Percentiles rank a stretch among this genome's conserved stretches.
Evolutionary conservation across 2,329 filamentous ascomycete genomes (phyloP).

Genomic region (Mariannaea elegans): DNA sequence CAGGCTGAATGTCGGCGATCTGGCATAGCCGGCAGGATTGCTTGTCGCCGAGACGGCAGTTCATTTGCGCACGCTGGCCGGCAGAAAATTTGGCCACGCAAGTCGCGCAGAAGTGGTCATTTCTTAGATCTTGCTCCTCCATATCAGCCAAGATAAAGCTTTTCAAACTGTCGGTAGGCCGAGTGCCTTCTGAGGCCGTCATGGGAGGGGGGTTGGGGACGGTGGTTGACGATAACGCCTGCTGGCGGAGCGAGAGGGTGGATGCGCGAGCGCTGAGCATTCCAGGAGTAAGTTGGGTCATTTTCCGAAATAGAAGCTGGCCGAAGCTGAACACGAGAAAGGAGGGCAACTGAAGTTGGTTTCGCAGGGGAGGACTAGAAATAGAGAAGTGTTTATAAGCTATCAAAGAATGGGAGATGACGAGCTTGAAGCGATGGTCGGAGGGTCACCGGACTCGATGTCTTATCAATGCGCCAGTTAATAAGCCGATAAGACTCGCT

Average conservation of each 20-base stretch:
- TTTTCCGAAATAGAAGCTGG: slow-evolving; percentile 34
- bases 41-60: slow-evolving; percentile 40
- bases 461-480: slow-evolving; percentile 2
- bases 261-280: slow-evolving; percentile 55
- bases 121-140: slow-evolving; percentile 45
- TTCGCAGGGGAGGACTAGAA: slow-evolving; percentile 7
- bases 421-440: slow-evolving; percentile 21
- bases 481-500: background rate
- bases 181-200: slow-evolving; percentile 32
- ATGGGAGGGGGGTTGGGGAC: slow-evolving; percentile 38
- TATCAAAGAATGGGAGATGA: slow-evolving; percentile 27
- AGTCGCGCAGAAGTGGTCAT: slow-evolving; percentile 49
- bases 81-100: slow-evolving; percentile 49
- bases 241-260: slow-evolving; percentile 55
- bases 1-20: slow-evolving; percentile 57
- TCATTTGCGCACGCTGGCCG: slow-evolving; percentile 43
- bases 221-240: slow-evolving; percentile 43
- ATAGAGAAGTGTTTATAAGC: slow-evolving; percentile 10
- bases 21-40: slow-evolving; percentile 49
- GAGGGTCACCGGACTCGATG: slow-evolving; percentile 31
- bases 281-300: slow-evolving; percentile 57
- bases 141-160: slow-evolving; percentile 61
- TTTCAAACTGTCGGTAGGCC: slow-evolving; percentile 32
- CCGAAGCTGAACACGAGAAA: slow-evolving; percentile 16
- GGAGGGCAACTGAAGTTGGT: background rate